phyloP scores from a whole-genome alignment of 1,139 yeast genomes.

The Candida tunisiensis region DNA sequence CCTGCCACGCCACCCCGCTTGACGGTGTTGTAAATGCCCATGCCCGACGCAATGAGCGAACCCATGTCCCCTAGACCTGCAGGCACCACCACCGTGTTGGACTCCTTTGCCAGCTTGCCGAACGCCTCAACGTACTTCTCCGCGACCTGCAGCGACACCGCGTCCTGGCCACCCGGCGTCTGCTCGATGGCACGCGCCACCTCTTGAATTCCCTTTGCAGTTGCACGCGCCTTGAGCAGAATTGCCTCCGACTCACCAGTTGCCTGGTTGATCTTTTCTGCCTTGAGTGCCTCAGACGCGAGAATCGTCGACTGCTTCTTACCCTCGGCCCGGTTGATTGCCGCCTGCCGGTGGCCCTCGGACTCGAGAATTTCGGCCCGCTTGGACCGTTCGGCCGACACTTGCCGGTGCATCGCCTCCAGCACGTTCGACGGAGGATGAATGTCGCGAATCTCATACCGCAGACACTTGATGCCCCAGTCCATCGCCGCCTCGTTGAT shows the following conservation, averaged over 20 bases:
- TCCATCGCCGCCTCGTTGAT: conserved; percentile 73
- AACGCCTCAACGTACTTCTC: conserved; percentile 73
- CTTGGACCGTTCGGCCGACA: conserved; percentile 71
- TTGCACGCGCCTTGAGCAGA: conserved; percentile 8
- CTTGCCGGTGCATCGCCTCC: conserved; percentile 86
- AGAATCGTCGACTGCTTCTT: conserved; percentile 51
- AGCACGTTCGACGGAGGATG: conserved; percentile 80
- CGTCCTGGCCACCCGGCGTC: conserved; percentile 59
- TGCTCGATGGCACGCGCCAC: conserved; percentile 51
- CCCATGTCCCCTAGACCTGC: conserved; percentile 63
- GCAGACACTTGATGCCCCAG: conserved; percentile 76
- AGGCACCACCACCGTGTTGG: conserved; percentile 65
- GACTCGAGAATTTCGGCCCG: conserved; percentile 77
- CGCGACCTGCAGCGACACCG: conserved; percentile 65
- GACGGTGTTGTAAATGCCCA: conserved; percentile 51
- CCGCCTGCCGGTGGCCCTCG: conserved; percentile 68
- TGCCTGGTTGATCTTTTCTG: not conserved
- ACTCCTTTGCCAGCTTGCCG: conserved; percentile 67
- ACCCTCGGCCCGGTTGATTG: conserved; percentile 74
- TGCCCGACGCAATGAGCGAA: conserved; percentile 58
- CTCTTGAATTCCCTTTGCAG: conserved; percentile 50
- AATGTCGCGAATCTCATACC: conserved; percentile 78
- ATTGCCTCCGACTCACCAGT: conserved; percentile 1
- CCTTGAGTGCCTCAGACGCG: conserved; percentile 39
- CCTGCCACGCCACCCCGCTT: no score